A percentile compares a stretch with the other conserved stretches of the same genome.
Evolutionary conservation across 2,329 filamentous ascomycete genomes (phyloP).

Genomic region (Fusarium chlamydosporum): DNA sequence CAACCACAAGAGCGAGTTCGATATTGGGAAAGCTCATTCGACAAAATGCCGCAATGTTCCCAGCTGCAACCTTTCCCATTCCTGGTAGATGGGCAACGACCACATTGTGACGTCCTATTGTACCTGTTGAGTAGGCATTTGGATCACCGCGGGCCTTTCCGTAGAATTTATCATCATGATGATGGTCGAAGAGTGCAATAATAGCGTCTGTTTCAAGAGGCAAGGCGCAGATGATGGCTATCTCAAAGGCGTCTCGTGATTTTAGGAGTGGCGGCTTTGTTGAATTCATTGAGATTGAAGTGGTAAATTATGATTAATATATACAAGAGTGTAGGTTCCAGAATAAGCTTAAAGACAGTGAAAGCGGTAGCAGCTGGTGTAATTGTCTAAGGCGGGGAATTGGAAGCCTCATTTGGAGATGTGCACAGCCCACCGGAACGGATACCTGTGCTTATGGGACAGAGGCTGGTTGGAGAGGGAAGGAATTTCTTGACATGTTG

Average conservation of each 20-base stretch:
- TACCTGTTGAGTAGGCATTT: conserved; percentile 11
- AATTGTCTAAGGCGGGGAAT: too few relatives aligned
- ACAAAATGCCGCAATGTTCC: background rate
- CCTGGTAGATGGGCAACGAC: conserved; percentile 7
- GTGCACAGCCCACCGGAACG: too few relatives aligned
- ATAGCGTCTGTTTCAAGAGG: conserved; percentile 1
- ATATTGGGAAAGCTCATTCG: conserved; percentile 12
- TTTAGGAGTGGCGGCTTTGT: background rate
- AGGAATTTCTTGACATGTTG: too few relatives aligned
- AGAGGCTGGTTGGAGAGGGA: too few relatives aligned
- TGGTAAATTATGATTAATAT: too few relatives aligned
- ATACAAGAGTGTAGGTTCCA: too few relatives aligned
- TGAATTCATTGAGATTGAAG: too few relatives aligned
- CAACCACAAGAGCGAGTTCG: conserved; percentile 8
- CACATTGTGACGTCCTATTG: conserved; percentile 10
- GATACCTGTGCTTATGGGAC: too few relatives aligned
- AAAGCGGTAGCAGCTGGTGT: too few relatives aligned
- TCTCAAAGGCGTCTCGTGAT: conserved; percentile 7
- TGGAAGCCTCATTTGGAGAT: too few relatives aligned
- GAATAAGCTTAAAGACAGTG: too few relatives aligned
- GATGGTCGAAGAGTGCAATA: background rate
- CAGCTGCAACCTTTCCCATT: conserved; percentile 10
- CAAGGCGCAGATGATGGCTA: conserved; percentile 19
- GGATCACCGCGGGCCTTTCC: conserved; percentile 4
- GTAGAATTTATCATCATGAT: background rate